Evolutionary conservation across 768 basidiomycete genomes (phyloP).

Genomic region (Boletus barrowsii): DNA sequence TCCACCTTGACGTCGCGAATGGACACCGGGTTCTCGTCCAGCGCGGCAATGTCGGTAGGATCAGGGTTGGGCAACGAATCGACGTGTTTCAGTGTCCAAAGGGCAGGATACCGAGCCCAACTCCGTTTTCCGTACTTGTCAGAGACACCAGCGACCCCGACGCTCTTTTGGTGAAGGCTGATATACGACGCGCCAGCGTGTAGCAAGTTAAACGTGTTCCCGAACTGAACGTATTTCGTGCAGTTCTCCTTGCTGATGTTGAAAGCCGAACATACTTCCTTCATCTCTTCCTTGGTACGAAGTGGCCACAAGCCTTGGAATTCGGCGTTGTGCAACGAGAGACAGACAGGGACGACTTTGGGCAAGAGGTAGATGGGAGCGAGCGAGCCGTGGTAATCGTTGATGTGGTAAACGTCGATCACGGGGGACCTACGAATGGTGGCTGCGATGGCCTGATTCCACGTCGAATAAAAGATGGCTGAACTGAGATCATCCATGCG

Average conservation of each 20-base stretch:
- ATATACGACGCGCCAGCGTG: slow-evolving; percentile 93
- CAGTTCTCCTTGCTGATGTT: slow-evolving; percentile 96
- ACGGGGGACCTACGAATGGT: slow-evolving; percentile 83
- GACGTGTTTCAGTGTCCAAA: slow-evolving; percentile 95
- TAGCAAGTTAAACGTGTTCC: slow-evolving; percentile 94
- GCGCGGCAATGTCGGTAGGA: slow-evolving; percentile 89
- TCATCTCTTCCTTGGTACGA: slow-evolving; percentile 97
- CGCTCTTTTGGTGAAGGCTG: slow-evolving; percentile 86
- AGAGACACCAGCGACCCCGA: slow-evolving; percentile 95
- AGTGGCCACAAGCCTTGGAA: slow-evolving; percentile 97
- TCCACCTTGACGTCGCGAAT: slow-evolving; percentile 77
- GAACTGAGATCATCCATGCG: slow-evolving; percentile 97
- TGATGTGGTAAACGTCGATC: slow-evolving; percentile 93
- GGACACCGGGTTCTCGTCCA: slow-evolving; percentile 74
- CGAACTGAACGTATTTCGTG: slow-evolving; percentile 96
- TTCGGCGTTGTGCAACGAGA: slow-evolving; percentile 95
- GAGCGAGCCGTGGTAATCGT: slow-evolving; percentile 93
- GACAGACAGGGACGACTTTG: slow-evolving; percentile 84
- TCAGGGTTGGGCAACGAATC: slow-evolving; percentile 95
- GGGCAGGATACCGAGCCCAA: slow-evolving; percentile 94
- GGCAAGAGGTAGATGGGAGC: slow-evolving; percentile 90
- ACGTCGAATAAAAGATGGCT: slow-evolving; percentile 96
- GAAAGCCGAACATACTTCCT: slow-evolving; percentile 96
- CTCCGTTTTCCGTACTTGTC: slow-evolving; percentile 97
- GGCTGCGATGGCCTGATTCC: slow-evolving; percentile 95